phyloP scores from a whole-genome alignment of 83 land plant species.

The Picea abies region DNA sequence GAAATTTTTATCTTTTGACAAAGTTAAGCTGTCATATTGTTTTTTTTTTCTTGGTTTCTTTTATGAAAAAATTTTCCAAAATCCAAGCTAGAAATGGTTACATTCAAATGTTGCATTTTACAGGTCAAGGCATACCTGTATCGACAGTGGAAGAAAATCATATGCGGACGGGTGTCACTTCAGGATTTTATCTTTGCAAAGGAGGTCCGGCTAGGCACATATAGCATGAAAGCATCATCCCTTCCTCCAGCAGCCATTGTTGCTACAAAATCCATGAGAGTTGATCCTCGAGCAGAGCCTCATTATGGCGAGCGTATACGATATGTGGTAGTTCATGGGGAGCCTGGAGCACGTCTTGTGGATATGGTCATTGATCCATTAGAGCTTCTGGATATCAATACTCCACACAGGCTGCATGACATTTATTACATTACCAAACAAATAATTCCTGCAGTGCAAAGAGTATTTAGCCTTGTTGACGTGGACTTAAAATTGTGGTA shows the following conservation, averaged over 20 bases:
- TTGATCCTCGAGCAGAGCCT: constrained; percentile 94
- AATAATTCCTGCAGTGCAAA: constrained; percentile 92
- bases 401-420: constrained; percentile 77
- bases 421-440: constrained; percentile 93
- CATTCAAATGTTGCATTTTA: background rate
- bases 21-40: background rate
- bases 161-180: constrained; percentile 73
- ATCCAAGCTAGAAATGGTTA: background rate
- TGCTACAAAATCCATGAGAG: constrained; percentile 87
- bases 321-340: constrained; percentile 91
- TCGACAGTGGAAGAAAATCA: constrained; percentile 84
- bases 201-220: constrained; percentile 95
- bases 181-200: constrained; percentile 95
- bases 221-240: constrained; percentile 64
- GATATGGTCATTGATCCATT: constrained; percentile 94
- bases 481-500: constrained; percentile 82
- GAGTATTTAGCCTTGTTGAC: constrained; percentile 89
- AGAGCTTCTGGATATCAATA: constrained; percentile 58
- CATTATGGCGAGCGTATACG: constrained; percentile 88
- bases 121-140: constrained; percentile 85
- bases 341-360: constrained; percentile 89
- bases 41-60: background rate
- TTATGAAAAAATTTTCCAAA: background rate
- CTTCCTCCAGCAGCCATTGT: constrained; percentile 98
- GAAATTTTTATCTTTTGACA: background rate